Evolutionary conservation across 306 rosid genomes (phyloP).

Genomic region (Comarum palustre): DNA sequence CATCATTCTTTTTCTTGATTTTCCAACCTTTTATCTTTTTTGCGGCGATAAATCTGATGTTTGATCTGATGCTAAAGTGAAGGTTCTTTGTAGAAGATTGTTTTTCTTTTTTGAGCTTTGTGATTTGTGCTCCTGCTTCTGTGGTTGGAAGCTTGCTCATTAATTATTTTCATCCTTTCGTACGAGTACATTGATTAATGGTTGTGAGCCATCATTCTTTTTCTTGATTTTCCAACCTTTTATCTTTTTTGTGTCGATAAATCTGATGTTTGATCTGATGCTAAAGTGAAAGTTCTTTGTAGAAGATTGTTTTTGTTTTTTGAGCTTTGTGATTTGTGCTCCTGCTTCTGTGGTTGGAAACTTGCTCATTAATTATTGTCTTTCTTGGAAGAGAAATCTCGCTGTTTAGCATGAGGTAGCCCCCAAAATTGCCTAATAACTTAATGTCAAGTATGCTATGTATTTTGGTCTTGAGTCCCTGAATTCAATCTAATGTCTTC

Average conservation of each 20-base stretch:
- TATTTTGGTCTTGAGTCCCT: background rate
- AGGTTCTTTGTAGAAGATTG: background rate
- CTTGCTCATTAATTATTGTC: background rate
- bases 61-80: background rate
- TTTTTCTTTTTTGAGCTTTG: background rate
- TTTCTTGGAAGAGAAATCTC: background rate
- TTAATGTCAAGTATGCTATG: background rate
- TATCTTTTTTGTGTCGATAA: background rate
- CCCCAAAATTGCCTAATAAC: background rate
- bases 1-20: background rate
- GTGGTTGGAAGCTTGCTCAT: background rate
- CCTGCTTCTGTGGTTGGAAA: background rate
- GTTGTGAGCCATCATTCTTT: background rate
- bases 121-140: background rate
- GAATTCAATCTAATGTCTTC: slow-evolving; percentile 10
- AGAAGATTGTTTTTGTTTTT: background rate
- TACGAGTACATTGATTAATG: background rate
- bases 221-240: background rate
- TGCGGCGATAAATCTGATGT: background rate
- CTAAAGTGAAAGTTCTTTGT: background rate
- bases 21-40: background rate
- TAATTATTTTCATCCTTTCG: background rate
- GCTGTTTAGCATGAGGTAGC: background rate
- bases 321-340: background rate
- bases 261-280: background rate